phyloP scores from a whole-genome alignment of 1,284 basidiomycete genomes.

The Neolentinus lepideus region DNA sequence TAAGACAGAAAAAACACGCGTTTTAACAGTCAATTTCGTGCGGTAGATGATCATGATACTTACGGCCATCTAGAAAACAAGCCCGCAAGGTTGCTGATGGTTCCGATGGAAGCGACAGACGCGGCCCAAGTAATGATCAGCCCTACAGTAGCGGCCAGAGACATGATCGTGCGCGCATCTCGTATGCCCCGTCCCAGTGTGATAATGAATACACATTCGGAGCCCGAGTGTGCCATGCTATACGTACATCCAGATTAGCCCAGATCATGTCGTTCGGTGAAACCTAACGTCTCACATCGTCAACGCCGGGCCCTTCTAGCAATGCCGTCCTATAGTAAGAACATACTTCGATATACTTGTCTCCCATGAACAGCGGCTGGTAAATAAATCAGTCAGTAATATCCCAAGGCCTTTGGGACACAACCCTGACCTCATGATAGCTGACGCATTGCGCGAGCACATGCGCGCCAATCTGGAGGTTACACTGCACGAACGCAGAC shows the following conservation, averaged over 20 bases:
- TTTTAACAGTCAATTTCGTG: not conserved
- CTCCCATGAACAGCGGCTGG: slow-evolving; percentile 49
- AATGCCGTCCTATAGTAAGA: too few species aligned
- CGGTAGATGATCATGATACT: slow-evolving; percentile 13
- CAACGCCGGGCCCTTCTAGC: too few species aligned
- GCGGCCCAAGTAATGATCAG: slow-evolving; percentile 65
- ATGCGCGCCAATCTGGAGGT: slow-evolving; percentile 73
- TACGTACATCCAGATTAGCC: slow-evolving; percentile 40
- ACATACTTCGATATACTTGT: slow-evolving; percentile 57
- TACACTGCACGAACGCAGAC: slow-evolving; percentile 73
- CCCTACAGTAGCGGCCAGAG: slow-evolving; percentile 41
- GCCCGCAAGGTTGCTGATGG: slow-evolving; percentile 37
- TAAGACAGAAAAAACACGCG: not conserved
- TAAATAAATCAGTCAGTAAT: slow-evolving; percentile 2
- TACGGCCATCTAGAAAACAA: slow-evolving; percentile 34
- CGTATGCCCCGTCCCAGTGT: slow-evolving; percentile 31
- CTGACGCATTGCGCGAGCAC: slow-evolving; percentile 57
- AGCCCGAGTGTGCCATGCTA: slow-evolving; percentile 3
- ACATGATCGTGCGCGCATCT: slow-evolving; percentile 36
- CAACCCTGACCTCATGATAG: slow-evolving; percentile 38
- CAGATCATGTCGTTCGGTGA: slow-evolving; percentile 67
- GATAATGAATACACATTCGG: not conserved
- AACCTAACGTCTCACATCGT: not conserved
- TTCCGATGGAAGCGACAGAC: slow-evolving; percentile 47
- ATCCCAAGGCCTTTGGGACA: not conserved